A percentile compares a stretch with the other conserved stretches of the same genome.
Evolutionary conservation across 2,329 filamentous ascomycete species (phyloP).

Genomic region (Neonectria coccinea): DNA sequence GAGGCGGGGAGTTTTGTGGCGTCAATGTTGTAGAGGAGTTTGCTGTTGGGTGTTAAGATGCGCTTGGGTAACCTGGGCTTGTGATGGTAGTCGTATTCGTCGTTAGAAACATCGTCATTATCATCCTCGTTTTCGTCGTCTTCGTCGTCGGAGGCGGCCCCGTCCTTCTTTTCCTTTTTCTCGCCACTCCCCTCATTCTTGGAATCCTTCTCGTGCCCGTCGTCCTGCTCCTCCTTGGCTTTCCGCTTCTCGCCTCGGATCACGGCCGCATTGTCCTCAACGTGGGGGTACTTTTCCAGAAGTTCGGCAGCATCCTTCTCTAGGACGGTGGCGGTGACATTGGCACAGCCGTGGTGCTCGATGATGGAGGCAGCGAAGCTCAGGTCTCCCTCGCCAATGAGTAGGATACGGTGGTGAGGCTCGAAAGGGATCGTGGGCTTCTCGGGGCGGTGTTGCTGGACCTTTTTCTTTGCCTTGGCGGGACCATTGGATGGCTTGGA

Average conservation of each 20-base stretch:
- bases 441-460: constrained; percentile 39
- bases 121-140: constrained; percentile 24
- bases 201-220: constrained; percentile 17
- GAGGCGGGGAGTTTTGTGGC: constrained; percentile 69
- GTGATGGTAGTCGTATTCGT: constrained; percentile 35
- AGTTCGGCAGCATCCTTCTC: constrained; percentile 71
- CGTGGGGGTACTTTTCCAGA: constrained; percentile 80
- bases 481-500: constrained; percentile 39
- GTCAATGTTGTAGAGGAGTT: constrained; percentile 72
- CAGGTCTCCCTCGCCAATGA: constrained; percentile 85
- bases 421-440: constrained; percentile 74
- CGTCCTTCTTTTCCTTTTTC: constrained; percentile 28
- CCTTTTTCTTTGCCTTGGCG: constrained; percentile 37
- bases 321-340: constrained; percentile 76
- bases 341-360: constrained; percentile 72
- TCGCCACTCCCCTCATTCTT: constrained; percentile 25
- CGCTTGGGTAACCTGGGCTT: constrained; percentile 23
- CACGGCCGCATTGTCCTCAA: constrained; percentile 66
- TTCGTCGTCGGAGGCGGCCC: constrained; percentile 32
- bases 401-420: constrained; percentile 74
- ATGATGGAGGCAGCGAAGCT: constrained; percentile 79
- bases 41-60: constrained; percentile 44
- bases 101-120: constrained; percentile 37
- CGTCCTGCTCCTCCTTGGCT: constrained; percentile 27
- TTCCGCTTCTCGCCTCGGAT: constrained; percentile 51